A percentile compares a stretch with the other conserved stretches of the same genome.
phyloP scores from a whole-genome alignment of 2,329 filamentous ascomycete species.

The Shiraia sp. region DNA sequence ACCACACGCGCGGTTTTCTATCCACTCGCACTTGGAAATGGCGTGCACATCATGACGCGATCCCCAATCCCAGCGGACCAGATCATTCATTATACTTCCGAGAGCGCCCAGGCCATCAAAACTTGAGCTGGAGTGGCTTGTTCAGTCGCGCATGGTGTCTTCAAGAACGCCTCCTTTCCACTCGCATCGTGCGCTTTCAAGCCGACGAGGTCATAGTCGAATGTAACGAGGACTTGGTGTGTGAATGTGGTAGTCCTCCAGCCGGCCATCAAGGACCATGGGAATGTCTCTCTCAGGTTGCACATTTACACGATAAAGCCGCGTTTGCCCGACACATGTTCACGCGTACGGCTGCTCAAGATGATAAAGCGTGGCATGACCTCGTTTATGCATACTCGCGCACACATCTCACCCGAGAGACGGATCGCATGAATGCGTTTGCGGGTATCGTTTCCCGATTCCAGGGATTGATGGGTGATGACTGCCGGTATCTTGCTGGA shows the following conservation, averaged over 20 bases:
- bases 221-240: not conserved
- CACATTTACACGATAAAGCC: constrained; percentile 1
- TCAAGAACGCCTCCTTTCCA: constrained; percentile 2
- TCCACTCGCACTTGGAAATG: not conserved
- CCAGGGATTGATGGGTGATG: not conserved
- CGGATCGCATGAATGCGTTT: constrained; percentile 2
- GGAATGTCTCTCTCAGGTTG: not conserved
- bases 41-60: not conserved
- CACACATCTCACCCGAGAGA: not conserved
- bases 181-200: constrained; percentile 1
- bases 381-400: constrained; percentile 1
- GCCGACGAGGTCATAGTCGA: constrained; percentile 1
- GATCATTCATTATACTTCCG: not conserved
- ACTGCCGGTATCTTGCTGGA: constrained; percentile 2
- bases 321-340: not conserved
- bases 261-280: constrained; percentile 2
- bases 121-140: constrained; percentile 1
- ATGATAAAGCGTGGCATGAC: not conserved
- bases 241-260: constrained; percentile 2
- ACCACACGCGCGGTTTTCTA: not conserved
- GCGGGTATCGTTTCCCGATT: constrained; percentile 1
- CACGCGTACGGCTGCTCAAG: not conserved
- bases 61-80: not conserved
- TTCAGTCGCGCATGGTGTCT: constrained; percentile 3
- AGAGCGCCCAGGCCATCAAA: not conserved